Percentiles rank a stretch among this genome's conserved stretches.
Evolutionary conservation across 2,329 filamentous ascomycete species (phyloP).

Genomic region (Colletotrichum truncatum): DNA sequence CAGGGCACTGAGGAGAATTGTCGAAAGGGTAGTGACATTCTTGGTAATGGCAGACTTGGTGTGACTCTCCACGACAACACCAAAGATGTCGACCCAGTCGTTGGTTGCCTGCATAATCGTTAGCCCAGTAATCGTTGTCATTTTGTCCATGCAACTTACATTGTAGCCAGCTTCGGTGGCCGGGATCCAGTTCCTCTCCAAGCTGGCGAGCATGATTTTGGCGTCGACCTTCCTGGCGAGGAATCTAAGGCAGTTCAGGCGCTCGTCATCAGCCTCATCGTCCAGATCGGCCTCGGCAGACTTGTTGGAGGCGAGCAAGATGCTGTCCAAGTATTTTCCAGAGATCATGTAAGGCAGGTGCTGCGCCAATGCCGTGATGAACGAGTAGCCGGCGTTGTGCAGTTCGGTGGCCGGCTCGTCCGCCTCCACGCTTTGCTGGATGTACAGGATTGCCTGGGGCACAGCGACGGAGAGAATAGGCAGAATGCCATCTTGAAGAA

Average conservation of each 20-base stretch:
- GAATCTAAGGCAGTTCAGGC: constrained; percentile 75
- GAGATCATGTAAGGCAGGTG: constrained; percentile 92
- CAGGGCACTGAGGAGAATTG: constrained; percentile 66
- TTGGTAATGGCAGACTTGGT: constrained; percentile 82
- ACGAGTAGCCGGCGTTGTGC: constrained; percentile 83
- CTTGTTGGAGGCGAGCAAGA: constrained; percentile 76
- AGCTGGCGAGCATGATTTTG: constrained; percentile 76
- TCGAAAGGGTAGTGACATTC: constrained; percentile 75
- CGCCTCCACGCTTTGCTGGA: constrained; percentile 70
- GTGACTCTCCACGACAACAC: constrained; percentile 78
- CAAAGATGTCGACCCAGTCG: constrained; percentile 77
- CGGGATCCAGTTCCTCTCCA: constrained; percentile 76
- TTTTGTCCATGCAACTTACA: constrained; percentile 53
- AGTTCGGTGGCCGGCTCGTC: constrained; percentile 68
- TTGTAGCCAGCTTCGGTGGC: constrained; percentile 70
- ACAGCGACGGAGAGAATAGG: constrained; percentile 82
- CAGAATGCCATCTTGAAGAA: constrained; percentile 86
- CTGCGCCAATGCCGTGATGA: constrained; percentile 82
- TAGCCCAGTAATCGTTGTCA: not conserved
- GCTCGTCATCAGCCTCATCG: constrained; percentile 69
- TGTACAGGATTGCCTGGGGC: constrained; percentile 75
- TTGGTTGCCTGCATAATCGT: constrained; percentile 61
- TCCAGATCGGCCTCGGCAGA: constrained; percentile 72
- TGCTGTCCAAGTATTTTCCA: constrained; percentile 74
- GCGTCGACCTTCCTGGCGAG: constrained; percentile 81